Conservation (phyloP, 2,329 filamentous ascomycete species). For the Cladophialophora yegresii region DNA sequence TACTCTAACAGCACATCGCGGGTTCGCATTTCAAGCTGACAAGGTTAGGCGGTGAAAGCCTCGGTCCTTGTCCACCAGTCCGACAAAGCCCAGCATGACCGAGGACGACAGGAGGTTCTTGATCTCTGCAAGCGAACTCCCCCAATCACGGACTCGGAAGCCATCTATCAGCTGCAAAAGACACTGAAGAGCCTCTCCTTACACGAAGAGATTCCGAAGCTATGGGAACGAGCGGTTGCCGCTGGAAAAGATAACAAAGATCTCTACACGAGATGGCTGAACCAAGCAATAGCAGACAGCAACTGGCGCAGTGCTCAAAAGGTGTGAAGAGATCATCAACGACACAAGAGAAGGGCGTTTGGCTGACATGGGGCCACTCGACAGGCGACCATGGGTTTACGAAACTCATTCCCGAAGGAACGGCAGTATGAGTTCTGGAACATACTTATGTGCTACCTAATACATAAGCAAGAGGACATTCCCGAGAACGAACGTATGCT, state of each 20-base stretch:
- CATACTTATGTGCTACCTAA: constrained; percentile 50
- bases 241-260: constrained; percentile 48
- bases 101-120: constrained; percentile 48
- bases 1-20: constrained; percentile 16
- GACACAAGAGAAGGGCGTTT: constrained; percentile 24
- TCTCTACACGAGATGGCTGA: constrained; percentile 51
- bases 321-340: constrained; percentile 40
- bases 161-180: constrained; percentile 47
- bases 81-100: constrained; percentile 47
- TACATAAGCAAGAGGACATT: constrained; percentile 42
- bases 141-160: constrained; percentile 49
- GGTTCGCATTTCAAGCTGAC: constrained; percentile 10
- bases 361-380: constrained; percentile 34
- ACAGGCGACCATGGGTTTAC: constrained; percentile 54
- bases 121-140: constrained; percentile 47
- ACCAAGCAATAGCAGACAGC: constrained; percentile 44
- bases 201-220: constrained; percentile 40
- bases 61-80: constrained; percentile 40
- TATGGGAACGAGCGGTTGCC: constrained; percentile 54
- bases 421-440: constrained; percentile 54
- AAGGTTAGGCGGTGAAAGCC: constrained; percentile 34
- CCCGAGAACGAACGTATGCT: constrained; percentile 49
- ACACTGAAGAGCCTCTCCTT: constrained; percentile 44
- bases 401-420: constrained; percentile 52
- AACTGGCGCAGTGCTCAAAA: constrained; percentile 54